These are phyloP conservation scores for Globisporangium alternatum DNA, from an alignment of 352 stramenopile genomes.

Conservation along the genomic window DNA sequence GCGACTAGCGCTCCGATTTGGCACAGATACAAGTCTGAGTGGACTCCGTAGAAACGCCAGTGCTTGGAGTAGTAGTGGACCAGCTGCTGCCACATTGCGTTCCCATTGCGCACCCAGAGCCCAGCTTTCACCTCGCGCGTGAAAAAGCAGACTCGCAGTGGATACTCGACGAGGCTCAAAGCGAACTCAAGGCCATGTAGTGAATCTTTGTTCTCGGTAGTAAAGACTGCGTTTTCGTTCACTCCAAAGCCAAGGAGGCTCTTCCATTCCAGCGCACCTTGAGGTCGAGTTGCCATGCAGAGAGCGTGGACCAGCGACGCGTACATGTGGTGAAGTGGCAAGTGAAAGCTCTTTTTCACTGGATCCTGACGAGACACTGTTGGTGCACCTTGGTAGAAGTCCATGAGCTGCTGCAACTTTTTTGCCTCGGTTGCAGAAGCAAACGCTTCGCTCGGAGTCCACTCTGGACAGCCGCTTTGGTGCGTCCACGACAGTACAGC, in stretches of 20 bases:
- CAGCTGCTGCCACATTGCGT: conserved; percentile 78
- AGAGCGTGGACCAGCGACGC: conserved; percentile 54
- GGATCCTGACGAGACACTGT: conserved; percentile 22
- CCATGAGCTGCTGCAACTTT: conserved; percentile 26
- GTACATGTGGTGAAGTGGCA: conserved; percentile 79
- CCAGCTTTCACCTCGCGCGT: conserved; percentile 70
- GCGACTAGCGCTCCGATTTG: conserved; percentile 56
- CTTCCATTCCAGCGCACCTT: conserved; percentile 42
- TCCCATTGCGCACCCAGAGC: conserved; percentile 76
- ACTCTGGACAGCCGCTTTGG: conserved; percentile 38
- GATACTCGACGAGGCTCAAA: conserved; percentile 42
- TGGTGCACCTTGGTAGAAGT: conserved; percentile 36
- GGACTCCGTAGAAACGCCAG: conserved; percentile 73
- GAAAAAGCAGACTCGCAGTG: conserved; percentile 61
- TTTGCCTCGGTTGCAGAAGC: conserved; percentile 13
- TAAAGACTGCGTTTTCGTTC: neutral
- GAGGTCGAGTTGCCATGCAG: conserved; percentile 35
- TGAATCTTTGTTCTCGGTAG: conserved; percentile 8
- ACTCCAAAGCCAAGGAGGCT: conserved; percentile 32
- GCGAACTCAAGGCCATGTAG: conserved; percentile 36
- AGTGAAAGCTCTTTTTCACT: conserved; percentile 67
- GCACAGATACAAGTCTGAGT: conserved; percentile 68
- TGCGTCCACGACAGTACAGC: conserved; percentile 29
- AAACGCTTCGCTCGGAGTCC: conserved; percentile 14
- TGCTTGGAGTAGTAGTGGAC: conserved; percentile 82